Conservation (phyloP, 345 rosid species). For the Syzygium oleosum region DNA sequence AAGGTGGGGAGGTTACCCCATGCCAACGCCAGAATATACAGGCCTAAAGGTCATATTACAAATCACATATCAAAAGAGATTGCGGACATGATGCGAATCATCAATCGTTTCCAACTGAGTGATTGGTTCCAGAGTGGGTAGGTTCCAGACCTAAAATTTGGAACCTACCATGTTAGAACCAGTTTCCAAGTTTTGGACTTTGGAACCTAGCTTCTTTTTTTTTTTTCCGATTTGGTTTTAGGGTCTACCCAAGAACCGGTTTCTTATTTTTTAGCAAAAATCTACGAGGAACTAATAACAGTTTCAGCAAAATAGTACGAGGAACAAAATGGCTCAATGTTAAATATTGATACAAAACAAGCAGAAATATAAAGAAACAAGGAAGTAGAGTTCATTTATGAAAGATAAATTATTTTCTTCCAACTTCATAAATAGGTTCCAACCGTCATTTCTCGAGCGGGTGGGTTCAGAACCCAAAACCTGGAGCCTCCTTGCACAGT, state of each 20-base stretch:
- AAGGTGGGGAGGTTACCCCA: neutral
- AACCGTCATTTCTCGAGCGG: fast-evolving
- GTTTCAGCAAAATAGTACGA: neutral
- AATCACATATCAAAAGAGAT: neutral
- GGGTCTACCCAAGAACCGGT: no score
- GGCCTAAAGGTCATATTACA: neutral
- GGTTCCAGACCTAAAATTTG: no score
- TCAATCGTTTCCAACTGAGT: neutral
- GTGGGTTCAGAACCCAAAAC: fast-evolving
- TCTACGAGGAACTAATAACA: no score
- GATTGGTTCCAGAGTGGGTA: no score
- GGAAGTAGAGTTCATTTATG: neutral
- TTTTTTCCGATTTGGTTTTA: neutral
- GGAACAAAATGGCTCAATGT: neutral
- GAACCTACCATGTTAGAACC: neutral
- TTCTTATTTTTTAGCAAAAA: no score
- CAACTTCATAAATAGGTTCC: neutral
- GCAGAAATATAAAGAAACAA: no score
- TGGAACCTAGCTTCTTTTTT: neutral
- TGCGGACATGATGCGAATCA: neutral
- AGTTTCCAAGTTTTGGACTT: neutral
- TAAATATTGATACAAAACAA: no score
- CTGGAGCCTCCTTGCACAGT: neutral
- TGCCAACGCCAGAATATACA: neutral
- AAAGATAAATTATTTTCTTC: no score